Evolutionary conservation across 208 protist genomes (phyloP).

Genomic region (Phytomonas serpens): DNA sequence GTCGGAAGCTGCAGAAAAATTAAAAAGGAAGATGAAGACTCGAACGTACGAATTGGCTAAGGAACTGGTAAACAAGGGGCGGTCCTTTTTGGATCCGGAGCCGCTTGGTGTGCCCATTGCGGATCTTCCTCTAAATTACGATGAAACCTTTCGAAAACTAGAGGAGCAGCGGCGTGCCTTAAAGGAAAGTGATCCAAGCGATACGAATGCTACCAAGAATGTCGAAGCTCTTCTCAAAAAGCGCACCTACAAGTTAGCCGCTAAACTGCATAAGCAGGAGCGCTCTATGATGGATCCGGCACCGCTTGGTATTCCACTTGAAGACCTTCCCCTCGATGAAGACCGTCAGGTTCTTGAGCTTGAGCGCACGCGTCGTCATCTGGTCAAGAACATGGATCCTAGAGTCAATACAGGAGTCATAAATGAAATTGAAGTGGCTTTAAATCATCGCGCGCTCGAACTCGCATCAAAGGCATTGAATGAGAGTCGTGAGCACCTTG

Average conservation of each 20-base stretch:
- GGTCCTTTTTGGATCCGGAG: slow-evolving; percentile 76
- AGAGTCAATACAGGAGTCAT: slow-evolving; percentile 35
- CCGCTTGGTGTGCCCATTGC: slow-evolving; percentile 69
- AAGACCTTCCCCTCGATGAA: slow-evolving; percentile 23
- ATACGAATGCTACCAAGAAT: slow-evolving; percentile 14
- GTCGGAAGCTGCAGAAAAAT: slow-evolving; percentile 6
- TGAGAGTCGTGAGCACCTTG: slow-evolving; percentile 55
- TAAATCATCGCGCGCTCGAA: slow-evolving; percentile 51
- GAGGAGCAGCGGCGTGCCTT: slow-evolving; percentile 45
- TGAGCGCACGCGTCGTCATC: slow-evolving; percentile 20
- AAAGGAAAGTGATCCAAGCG: background rate
- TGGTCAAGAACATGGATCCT: slow-evolving; percentile 19
- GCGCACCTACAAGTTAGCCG: slow-evolving; percentile 44
- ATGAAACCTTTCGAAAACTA: slow-evolving; percentile 50
- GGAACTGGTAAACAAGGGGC: slow-evolving; percentile 43
- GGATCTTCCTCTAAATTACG: slow-evolving; percentile 70
- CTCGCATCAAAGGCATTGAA: slow-evolving; percentile 32
- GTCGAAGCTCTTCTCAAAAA: slow-evolving; percentile 40
- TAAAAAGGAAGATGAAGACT: slow-evolving; percentile 59
- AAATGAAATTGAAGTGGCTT: slow-evolving; percentile 40
- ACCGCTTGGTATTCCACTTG: slow-evolving; percentile 30
- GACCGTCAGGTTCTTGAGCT: slow-evolving; percentile 24
- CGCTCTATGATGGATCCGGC: slow-evolving; percentile 31
- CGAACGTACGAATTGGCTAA: slow-evolving; percentile 43
- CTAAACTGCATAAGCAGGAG: slow-evolving; percentile 28